A percentile compares a stretch with the other conserved stretches of the same genome.
phyloP scores from a whole-genome alignment of 768 basidiomycete genomes.

The Termitomyces sp. region DNA sequence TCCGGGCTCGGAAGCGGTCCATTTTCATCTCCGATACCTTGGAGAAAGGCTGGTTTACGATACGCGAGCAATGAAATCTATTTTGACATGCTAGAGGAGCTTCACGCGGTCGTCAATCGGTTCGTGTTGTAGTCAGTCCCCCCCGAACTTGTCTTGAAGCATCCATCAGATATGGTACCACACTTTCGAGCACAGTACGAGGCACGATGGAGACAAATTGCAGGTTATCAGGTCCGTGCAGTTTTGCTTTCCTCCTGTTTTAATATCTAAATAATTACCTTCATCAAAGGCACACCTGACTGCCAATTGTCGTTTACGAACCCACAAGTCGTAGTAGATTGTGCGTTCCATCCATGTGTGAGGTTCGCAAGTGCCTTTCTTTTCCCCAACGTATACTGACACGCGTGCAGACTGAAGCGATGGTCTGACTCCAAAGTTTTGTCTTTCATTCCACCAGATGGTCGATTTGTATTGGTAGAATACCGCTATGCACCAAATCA shows the following conservation, averaged over 20 bases:
- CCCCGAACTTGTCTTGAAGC: neutral
- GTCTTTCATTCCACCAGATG: slow-evolving; percentile 94
- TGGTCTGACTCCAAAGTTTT: slow-evolving; percentile 75
- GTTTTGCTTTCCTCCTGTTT: neutral
- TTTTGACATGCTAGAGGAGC: slow-evolving; percentile 84
- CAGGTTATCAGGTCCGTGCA: slow-evolving; percentile 61
- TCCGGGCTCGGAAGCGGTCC: slow-evolving; percentile 43
- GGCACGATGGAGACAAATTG: slow-evolving; percentile 79
- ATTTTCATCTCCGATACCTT: slow-evolving; percentile 90
- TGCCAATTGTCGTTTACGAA: slow-evolving; percentile 75
- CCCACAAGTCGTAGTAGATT: slow-evolving; percentile 68
- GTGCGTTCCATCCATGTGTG: slow-evolving; percentile 90
- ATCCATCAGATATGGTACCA: slow-evolving; percentile 55
- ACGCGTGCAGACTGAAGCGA: slow-evolving; percentile 57
- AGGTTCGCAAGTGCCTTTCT: slow-evolving; percentile 43
- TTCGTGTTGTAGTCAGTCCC: slow-evolving; percentile 26
- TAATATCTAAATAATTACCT: neutral
- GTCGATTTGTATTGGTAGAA: slow-evolving; percentile 78
- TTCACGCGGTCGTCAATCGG: slow-evolving; percentile 79
- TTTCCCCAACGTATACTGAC: slow-evolving; percentile 4
- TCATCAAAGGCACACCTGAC: slow-evolving; percentile 77
- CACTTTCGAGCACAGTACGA: slow-evolving; percentile 64
- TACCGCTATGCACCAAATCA: slow-evolving; percentile 64
- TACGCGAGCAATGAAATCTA: slow-evolving; percentile 91
- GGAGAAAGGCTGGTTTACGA: slow-evolving; percentile 81